Base-by-base conservation (phyloP, 2,329 filamentous ascomycete species). In the Xylariaceae sp. region DNA sequence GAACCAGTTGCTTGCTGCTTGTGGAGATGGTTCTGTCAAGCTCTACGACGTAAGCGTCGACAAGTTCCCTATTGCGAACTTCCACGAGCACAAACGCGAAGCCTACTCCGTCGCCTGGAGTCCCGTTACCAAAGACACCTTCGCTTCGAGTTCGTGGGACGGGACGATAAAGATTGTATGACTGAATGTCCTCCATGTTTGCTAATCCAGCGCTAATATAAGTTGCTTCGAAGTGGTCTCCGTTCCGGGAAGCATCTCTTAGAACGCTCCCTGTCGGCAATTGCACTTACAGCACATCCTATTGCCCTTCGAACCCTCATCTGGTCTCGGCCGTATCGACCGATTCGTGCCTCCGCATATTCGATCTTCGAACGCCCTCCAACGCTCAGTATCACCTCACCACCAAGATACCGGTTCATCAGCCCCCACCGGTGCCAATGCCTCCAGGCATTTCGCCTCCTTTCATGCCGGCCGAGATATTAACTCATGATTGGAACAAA, bases 401-500 rank as follows among this genome's bases (percentile, higher is more conserved):
- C 7, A 74, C 88, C 49, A 84, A 87, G 60, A 87, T 97, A 50
- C 89, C 92, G 1, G 92, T 95, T 43, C 91, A 96, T 71, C 82
- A 83, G 2, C 78, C 83, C 2, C 79, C 81, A 0, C 77, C 81
- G 15, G 72, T 76, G 10, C 73, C 74, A 10, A 55, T 63, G 30
- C 66, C 64, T 1, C 63, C 60, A 1, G 66, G 65, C 1, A 47
- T 64, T 62, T 64, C 59, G 49, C 70, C 66, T 47, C 74, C 72
- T 26, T 68, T 73, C 32, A 72, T 83, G n/a, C 90, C 91, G 0
- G 80, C 84, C 9, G 94, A 99, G 75, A 84, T 89, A 36, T 80
- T 99, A 30, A 96, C 92, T 0, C 94, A 97, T 72, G 94, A 99
- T 71, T 99, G 94, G 94, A 99, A 99, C 75, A 99, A 99, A 72